Percentiles rank a stretch among this genome's conserved stretches.
Evolutionary conservation across 805 yeast species (phyloP).

Genomic region (Teunomyces aglyptinius): DNA sequence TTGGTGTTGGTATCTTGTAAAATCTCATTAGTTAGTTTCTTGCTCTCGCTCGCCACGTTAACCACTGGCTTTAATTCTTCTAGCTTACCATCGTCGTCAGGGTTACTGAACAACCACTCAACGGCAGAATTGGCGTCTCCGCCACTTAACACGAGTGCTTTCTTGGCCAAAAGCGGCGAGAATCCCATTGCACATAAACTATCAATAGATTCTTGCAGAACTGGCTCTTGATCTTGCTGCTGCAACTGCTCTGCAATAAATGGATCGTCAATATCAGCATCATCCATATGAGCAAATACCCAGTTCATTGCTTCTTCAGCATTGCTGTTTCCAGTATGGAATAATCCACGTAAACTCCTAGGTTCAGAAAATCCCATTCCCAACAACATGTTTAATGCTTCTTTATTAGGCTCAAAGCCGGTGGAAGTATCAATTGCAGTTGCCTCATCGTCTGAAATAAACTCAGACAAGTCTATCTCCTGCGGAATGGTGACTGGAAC

Average conservation of each 20-base stretch:
- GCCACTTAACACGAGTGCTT: constrained; percentile 62
- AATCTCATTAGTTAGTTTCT: constrained; percentile 14
- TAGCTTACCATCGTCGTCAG: constrained; percentile 70
- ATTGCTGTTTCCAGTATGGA: constrained; percentile 62
- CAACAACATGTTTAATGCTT: constrained; percentile 51
- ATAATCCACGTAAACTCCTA: constrained; percentile 65
- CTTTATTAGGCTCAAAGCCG: constrained; percentile 53
- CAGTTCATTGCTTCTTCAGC: constrained; percentile 84
- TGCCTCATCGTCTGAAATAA: constrained; percentile 26
- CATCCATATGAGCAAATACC: constrained; percentile 88
- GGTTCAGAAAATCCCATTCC: constrained; percentile 87
- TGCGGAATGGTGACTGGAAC: constrained; percentile 62
- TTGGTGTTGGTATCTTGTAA: constrained; percentile 8
- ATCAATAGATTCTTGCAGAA: constrained; percentile 38
- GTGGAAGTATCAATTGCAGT: constrained; percentile 13
- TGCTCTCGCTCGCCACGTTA: constrained; percentile 28
- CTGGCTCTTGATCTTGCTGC: constrained; percentile 18
- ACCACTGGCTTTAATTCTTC: constrained; percentile 19
- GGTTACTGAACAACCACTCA: constrained; percentile 86
- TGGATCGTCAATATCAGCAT: constrained; percentile 69
- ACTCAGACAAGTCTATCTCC: constrained; percentile 42
- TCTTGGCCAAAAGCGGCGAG: constrained; percentile 56
- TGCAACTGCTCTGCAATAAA: constrained; percentile 24
- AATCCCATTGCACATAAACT: constrained; percentile 78
- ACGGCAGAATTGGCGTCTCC: constrained; percentile 74